Percentiles rank a stretch among this genome's conserved stretches.
These are phyloP conservation scores for Salix arbutifolia DNA, from an alignment of 345 rosid species.

Conservation along the genomic window DNA sequence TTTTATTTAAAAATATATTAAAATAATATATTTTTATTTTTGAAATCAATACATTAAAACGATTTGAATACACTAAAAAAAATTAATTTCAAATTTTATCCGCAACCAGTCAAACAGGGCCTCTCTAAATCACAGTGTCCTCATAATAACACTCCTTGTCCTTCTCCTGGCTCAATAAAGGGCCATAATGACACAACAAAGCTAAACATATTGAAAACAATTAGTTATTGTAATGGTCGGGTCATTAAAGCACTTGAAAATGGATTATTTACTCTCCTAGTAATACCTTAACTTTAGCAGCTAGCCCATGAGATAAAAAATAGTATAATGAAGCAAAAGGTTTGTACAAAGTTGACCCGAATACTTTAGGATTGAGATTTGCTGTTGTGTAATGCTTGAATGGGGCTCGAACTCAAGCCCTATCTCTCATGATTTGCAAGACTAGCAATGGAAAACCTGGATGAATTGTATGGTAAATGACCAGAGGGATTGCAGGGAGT, in stretches of 20 bases:
- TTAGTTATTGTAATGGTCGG: neutral
- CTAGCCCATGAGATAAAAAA: neutral
- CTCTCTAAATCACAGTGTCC: conserved; percentile 1
- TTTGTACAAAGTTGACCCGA: too few relatives aligned
- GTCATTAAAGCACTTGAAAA: neutral
- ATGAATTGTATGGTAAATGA: neutral
- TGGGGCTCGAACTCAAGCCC: neutral
- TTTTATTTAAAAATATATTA: too few relatives aligned
- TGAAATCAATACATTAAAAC: too few relatives aligned
- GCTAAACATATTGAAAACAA: neutral
- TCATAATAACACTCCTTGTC: neutral
- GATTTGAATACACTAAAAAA: too few relatives aligned
- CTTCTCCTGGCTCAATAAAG: neutral
- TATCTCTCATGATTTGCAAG: neutral
- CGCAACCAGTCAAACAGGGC: neutral
- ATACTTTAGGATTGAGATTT: too few relatives aligned
- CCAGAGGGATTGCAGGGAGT: neutral
- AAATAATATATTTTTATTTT: too few relatives aligned
- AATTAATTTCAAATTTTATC: too few relatives aligned
- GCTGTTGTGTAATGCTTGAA: too few relatives aligned
- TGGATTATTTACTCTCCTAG: neutral
- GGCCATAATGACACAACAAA: neutral
- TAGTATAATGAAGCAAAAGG: too few relatives aligned
- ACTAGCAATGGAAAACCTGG: too few relatives aligned
- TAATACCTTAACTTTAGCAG: neutral